phyloP scores from a whole-genome alignment of 768 basidiomycete genomes.

The Pluteus cervinus region DNA sequence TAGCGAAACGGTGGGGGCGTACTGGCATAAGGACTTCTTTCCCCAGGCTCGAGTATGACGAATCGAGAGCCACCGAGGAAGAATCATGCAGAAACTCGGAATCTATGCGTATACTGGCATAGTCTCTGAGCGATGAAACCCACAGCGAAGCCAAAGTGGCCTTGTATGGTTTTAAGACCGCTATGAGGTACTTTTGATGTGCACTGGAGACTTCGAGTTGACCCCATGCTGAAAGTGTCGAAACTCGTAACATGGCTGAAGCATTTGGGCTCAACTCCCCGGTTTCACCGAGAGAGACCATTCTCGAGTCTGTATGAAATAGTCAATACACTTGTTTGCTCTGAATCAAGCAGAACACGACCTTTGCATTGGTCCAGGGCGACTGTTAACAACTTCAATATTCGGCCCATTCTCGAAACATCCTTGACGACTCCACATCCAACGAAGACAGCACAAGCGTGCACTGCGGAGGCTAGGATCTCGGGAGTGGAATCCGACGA shows the following conservation, averaged over 20 bases:
- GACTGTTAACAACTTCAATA: conserved; percentile 80
- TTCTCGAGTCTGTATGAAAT: conserved; percentile 61
- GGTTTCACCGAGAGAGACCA: conserved; percentile 80
- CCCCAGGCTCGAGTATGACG: conserved; percentile 82
- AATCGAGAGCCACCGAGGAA: conserved; percentile 69
- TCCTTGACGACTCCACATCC: conserved; percentile 94
- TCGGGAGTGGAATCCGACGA: conserved; percentile 94
- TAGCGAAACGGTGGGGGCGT: conserved; percentile 21
- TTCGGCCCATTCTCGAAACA: conserved; percentile 86
- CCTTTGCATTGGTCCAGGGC: conserved; percentile 90
- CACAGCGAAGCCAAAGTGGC: conserved; percentile 73
- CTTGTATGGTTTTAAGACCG: conserved; percentile 80
- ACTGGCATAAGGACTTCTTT: conserved; percentile 90
- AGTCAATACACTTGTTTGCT: neutral
- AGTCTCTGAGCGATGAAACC: conserved; percentile 87
- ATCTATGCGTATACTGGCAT: conserved; percentile 84
- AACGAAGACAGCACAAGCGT: conserved; percentile 92
- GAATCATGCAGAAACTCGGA: conserved; percentile 80
- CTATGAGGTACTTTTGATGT: conserved; percentile 67
- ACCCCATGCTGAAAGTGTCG: conserved; percentile 93
- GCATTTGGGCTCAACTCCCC: conserved; percentile 90
- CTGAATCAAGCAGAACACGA: conserved; percentile 21
- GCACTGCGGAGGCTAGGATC: conserved; percentile 85
- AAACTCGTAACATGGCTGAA: conserved; percentile 89
- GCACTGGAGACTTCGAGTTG: conserved; percentile 77